Conservation (phyloP, 768 basidiomycete species). For the Boletus rufocinnamomeus region DNA sequence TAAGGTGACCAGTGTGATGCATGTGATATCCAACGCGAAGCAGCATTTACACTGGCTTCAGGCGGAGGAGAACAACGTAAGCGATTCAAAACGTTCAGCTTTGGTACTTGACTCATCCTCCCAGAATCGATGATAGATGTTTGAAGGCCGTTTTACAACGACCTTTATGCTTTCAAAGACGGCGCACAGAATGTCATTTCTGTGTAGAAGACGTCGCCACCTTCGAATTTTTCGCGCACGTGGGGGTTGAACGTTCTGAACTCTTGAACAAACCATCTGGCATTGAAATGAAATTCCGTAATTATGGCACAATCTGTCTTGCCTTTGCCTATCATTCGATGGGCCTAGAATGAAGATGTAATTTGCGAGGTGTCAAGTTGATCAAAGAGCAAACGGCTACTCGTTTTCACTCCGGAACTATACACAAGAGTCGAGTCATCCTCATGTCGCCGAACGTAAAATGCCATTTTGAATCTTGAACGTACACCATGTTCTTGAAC, state of each 20-base stretch:
- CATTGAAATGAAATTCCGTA: neutral
- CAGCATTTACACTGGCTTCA: neutral
- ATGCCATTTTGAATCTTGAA: slow-evolving; percentile 43
- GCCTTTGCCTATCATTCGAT: neutral
- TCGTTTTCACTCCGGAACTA: neutral
- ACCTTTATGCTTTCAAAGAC: neutral
- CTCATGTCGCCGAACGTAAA: slow-evolving; percentile 17
- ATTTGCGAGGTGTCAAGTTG: neutral
- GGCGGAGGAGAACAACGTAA: neutral
- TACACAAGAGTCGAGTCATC: neutral
- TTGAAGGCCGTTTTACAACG: neutral
- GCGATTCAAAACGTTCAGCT: neutral
- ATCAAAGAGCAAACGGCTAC: neutral
- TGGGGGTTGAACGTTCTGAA: too few species aligned
- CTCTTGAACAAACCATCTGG: neutral
- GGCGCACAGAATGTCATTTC: neutral
- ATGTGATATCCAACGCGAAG: neutral
- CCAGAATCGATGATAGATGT: neutral
- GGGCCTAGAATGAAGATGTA: neutral
- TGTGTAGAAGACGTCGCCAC: neutral
- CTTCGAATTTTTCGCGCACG: neutral
- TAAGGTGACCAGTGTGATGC: neutral
- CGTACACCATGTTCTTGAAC: slow-evolving; percentile 40
- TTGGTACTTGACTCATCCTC: neutral
- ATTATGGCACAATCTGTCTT: neutral